Conservation (phyloP, 805 yeast genomes). For the Kurtzmaniella fragi region DNA sequence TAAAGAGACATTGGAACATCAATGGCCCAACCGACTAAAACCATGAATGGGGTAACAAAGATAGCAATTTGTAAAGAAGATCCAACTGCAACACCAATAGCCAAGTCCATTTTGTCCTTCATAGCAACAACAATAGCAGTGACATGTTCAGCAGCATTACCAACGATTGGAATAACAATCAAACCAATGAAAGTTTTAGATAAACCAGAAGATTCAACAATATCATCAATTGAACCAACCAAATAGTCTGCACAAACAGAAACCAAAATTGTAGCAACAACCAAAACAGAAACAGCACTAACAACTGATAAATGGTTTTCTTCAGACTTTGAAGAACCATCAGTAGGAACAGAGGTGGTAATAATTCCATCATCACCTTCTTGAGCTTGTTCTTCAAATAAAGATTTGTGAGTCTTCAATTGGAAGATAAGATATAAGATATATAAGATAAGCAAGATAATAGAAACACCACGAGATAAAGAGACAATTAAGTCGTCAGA, state of each 20-base stretch:
- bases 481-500: conserved; percentile 52
- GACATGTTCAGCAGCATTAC: conserved; percentile 98
- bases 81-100: conserved; percentile 95
- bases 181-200: conserved; percentile 95
- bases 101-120: conserved; percentile 96
- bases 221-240: conserved; percentile 88
- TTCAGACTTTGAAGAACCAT: conserved; percentile 11
- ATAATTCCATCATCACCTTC: conserved; percentile 36
- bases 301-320: conserved; percentile 44
- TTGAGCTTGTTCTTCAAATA: conserved; percentile 54
- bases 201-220: conserved; percentile 78
- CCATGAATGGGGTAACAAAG: conserved; percentile 94
- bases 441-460: conserved; percentile 73
- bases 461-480: conserved; percentile 80
- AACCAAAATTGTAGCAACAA: conserved; percentile 68
- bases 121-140: conserved; percentile 93
- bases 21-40: conserved; percentile 86
- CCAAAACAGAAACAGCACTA: conserved; percentile 52
- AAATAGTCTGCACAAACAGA: conserved; percentile 90
- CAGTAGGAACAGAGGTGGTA: conserved; percentile 21
- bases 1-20: conserved; percentile 90
- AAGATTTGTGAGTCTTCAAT: conserved; percentile 73
- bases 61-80: conserved; percentile 92
- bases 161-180: conserved; percentile 92
- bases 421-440: conserved; percentile 80